A percentile compares a stretch with the other conserved stretches of the same genome.
Conservation (phyloP, 1,284 basidiomycete species). For the Fomes fomentarius region DNA sequence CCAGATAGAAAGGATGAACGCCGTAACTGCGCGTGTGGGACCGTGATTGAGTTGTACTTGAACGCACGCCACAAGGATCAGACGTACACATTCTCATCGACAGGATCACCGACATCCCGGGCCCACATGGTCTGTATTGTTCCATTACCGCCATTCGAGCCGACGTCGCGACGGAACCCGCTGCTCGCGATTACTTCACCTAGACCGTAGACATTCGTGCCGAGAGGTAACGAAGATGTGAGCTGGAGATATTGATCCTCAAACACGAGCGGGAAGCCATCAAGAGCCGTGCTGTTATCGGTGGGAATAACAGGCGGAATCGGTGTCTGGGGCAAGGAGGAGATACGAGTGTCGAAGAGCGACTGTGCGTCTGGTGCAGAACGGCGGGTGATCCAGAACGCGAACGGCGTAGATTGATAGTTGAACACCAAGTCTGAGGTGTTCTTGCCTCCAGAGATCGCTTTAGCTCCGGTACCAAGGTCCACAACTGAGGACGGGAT, state of each 20-base stretch:
- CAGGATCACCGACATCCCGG: conserved; percentile 59
- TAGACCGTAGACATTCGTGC: conserved; percentile 78
- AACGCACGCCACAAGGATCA: no score
- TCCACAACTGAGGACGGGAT: conserved; percentile 63
- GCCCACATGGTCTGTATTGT: conserved; percentile 77
- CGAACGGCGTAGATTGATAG: conserved; percentile 66
- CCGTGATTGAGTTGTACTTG: no score
- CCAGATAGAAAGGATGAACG: conserved; percentile 69
- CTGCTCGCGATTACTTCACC: conserved; percentile 75
- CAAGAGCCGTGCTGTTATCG: conserved; percentile 54
- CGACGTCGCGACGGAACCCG: conserved; percentile 68
- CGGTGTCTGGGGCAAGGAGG: conserved; percentile 59
- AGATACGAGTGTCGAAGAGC: conserved; percentile 74
- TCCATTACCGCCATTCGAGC: conserved; percentile 51
- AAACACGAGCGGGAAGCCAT: conserved; percentile 70
- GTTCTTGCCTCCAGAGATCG: conserved; percentile 32
- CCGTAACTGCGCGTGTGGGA: no score
- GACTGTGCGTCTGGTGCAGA: conserved; percentile 57
- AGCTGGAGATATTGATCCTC: conserved; percentile 78
- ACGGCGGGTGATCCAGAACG: conserved; percentile 78
- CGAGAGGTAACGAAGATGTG: conserved; percentile 61
- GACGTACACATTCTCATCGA: conserved; percentile 63
- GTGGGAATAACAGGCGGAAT: conserved; percentile 48
- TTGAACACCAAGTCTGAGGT: conserved; percentile 71
- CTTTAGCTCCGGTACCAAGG: conserved; percentile 41